phyloP scores from a whole-genome alignment of 2,329 filamentous ascomycete genomes.

The Monosporascus cannonballus region DNA sequence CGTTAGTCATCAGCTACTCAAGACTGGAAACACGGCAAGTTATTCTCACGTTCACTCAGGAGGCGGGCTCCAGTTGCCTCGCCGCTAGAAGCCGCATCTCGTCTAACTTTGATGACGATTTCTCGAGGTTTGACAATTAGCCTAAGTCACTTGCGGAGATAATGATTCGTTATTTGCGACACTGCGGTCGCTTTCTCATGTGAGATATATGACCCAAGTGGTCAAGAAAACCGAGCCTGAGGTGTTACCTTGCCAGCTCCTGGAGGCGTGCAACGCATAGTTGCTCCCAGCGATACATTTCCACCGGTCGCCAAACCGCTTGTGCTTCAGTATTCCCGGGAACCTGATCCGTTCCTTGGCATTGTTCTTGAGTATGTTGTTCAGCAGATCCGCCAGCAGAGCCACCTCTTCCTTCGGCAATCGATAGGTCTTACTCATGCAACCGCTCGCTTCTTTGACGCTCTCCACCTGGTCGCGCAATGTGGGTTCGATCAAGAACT shows the following conservation, averaged over 20 bases:
- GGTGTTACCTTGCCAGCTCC: not conserved
- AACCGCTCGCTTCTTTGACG: conserved; percentile 1
- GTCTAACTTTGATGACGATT: too few relatives aligned
- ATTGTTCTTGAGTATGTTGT: conserved; percentile 7
- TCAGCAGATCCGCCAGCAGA: conserved; percentile 1
- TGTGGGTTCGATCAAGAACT: not conserved
- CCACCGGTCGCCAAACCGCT: conserved; percentile 4
- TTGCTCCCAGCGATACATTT: not conserved
- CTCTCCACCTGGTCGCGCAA: conserved; percentile 3
- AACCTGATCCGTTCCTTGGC: conserved; percentile 4
- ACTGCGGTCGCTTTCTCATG: too few relatives aligned
- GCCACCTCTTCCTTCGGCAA: conserved; percentile 8
- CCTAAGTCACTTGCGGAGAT: too few relatives aligned
- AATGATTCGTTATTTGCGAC: too few relatives aligned
- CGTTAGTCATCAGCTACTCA: too few relatives aligned
- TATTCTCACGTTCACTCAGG: too few relatives aligned
- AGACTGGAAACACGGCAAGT: too few relatives aligned
- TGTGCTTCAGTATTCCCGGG: conserved; percentile 4
- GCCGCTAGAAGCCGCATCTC: too few relatives aligned
- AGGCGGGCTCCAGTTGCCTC: too few relatives aligned
- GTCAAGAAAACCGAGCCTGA: too few relatives aligned
- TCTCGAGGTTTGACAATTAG: too few relatives aligned
- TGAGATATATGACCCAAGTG: too few relatives aligned
- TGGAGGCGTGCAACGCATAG: not conserved
- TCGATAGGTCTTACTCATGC: conserved; percentile 3